Evolutionary conservation across 768 basidiomycete species (phyloP).

Genomic region (Suillus plorans): DNA sequence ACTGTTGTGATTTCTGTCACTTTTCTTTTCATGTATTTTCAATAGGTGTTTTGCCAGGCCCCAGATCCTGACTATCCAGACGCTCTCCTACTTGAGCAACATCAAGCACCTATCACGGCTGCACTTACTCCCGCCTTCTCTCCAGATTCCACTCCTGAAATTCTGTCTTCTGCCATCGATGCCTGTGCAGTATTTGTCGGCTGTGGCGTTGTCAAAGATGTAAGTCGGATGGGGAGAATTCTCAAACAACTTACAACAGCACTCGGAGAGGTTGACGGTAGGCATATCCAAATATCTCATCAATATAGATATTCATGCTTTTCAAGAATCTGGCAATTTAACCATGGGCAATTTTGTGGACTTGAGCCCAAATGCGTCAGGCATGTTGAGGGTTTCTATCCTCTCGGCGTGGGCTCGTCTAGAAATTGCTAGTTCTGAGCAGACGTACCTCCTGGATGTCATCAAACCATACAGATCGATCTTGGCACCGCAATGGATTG

Average conservation of each 20-base stretch:
- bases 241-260: constrained; percentile 85
- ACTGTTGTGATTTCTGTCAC: not conserved
- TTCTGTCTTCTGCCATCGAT: constrained; percentile 87
- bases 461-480: constrained; percentile 75
- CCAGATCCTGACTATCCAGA: constrained; percentile 94
- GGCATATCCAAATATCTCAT: constrained; percentile 11
- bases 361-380: constrained; percentile 90
- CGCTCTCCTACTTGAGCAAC: constrained; percentile 88
- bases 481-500: constrained; percentile 85
- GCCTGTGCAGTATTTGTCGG: constrained; percentile 96
- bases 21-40: constrained; percentile 9
- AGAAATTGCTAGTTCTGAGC: constrained; percentile 71
- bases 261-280: constrained; percentile 88
- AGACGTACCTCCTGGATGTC: constrained; percentile 76
- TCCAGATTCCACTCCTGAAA: constrained; percentile 93
- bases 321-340: constrained; percentile 74
- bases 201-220: constrained; percentile 90
- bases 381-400: constrained; percentile 91
- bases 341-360: constrained; percentile 85
- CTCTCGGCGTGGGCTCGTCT: constrained; percentile 96
- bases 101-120: constrained; percentile 97
- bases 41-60: constrained; percentile 80
- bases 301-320: constrained; percentile 6
- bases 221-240: constrained; percentile 90
- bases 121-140: constrained; percentile 97